Base-by-base conservation (phyloP, 768 basidiomycete species). In the Lactarius vividus region DNA sequence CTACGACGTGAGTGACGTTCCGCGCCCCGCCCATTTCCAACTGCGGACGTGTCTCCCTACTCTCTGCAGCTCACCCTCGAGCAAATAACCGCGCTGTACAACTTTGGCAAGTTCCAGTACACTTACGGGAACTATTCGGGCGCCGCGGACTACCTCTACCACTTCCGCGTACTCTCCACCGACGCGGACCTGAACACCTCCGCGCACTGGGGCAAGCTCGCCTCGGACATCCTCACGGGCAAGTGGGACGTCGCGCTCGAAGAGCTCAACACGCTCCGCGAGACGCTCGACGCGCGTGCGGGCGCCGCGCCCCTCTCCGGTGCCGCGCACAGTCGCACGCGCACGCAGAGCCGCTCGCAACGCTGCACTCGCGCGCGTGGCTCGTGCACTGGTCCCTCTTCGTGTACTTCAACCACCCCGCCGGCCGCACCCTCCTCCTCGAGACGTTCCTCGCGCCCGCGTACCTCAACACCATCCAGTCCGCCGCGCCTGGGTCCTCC, bases 401-500 rank as follows among this genome's bases (percentile, higher is more conserved):
- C 76, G 94, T 98, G 63, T 98, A 96, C 80, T 99, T 95, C 82
- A 97, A 97, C 80, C 92, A 98, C 77, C 87, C 88, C 0, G 87
- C 95, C 71, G 95, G 94, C 31, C 88, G 95, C 49, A 92, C 91
- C 0, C 86, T 93, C 20, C 88, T 98, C 64, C 88, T 99, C 71
- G 96, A 98, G 74, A 94, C 92, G 0, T 99, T 98, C 88, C 89
- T 98, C 74, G 85, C 91, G 26, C 96, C 95, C 1, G 91, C 92
- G 0, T 98, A 98, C 82, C 90, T 98, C 76, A 97, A 98, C 80
- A 98, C 97, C 15, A 96, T 98, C 76, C 97, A 98, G 77, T 97
- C 96, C 0, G 88, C 94, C 4, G 92, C 84, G 62, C 96, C 0
- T 97, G 96, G 91, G 84, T 98, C 72, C 82, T 98, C 61, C 89